phyloP scores from a whole-genome alignment of 192 early-diverging fungal species.

The Kickxella alabastrina region DNA sequence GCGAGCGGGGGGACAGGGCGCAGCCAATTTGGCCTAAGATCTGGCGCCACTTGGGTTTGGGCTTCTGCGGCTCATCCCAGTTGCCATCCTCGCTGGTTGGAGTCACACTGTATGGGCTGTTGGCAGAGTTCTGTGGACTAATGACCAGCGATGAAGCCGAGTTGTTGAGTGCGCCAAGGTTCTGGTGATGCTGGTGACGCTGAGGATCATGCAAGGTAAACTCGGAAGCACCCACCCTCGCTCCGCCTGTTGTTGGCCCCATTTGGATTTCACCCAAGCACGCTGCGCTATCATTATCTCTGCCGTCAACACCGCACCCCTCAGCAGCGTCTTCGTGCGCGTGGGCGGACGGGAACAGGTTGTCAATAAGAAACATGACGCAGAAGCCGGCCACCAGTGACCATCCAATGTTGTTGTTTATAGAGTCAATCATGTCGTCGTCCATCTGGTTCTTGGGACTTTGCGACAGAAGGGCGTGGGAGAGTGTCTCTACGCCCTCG shows the following conservation, averaged over 20 bases:
- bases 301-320: constrained; percentile 20
- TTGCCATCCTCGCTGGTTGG: not conserved
- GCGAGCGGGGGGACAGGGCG: constrained; percentile 37
- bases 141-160: no score
- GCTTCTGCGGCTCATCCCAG: constrained; percentile 22
- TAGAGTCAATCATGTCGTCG: constrained; percentile 18
- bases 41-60: constrained; percentile 38
- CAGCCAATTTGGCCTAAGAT: constrained; percentile 8
- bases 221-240: constrained; percentile 11
- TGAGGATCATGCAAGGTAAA: constrained; percentile 18
- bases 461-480: constrained; percentile 32
- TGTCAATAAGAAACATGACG: constrained; percentile 88
- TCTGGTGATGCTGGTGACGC: not conserved
- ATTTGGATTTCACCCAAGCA: constrained; percentile 42
- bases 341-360: constrained; percentile 22
- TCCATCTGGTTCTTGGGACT: not conserved
- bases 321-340: not conserved
- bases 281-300: constrained; percentile 37
- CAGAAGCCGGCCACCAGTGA: constrained; percentile 78
- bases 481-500: constrained; percentile 90
- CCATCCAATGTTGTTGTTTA: constrained; percentile 62
- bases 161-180: no score
- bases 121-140: no score
- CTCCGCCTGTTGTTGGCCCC: not conserved
- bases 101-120: no score